Conservation (phyloP, 106 monocot genomes). For the Acorus gramineus region DNA sequence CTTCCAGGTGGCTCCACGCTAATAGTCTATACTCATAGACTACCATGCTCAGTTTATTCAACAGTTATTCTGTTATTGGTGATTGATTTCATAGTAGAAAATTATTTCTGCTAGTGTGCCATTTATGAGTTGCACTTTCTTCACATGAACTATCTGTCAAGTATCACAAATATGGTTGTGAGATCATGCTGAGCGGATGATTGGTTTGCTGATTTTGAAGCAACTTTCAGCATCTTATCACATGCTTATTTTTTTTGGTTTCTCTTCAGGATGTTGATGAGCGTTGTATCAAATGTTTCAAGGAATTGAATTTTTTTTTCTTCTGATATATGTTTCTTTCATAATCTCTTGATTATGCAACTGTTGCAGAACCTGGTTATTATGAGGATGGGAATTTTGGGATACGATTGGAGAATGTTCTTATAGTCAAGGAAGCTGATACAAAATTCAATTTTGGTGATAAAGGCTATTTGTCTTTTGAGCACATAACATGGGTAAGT, state of each 20-base stretch:
- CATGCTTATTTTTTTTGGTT: background rate
- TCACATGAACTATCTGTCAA: too few relatives aligned
- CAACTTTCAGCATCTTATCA: background rate
- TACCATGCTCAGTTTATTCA: too few relatives aligned
- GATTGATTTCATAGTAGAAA: too few relatives aligned
- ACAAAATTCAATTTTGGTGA: conserved; percentile 88
- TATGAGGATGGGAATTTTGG: conserved; percentile 96
- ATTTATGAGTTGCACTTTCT: too few relatives aligned
- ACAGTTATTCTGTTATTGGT: too few relatives aligned
- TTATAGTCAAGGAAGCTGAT: conserved; percentile 72
- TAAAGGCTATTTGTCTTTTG: conserved; percentile 81
- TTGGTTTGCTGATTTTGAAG: background rate
- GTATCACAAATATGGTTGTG: too few relatives aligned
- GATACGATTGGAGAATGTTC: conserved; percentile 94
- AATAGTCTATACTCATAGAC: too few relatives aligned
- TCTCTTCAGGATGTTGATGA: background rate
- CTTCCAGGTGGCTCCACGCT: too few relatives aligned
- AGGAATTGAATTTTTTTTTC: background rate
- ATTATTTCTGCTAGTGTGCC: too few relatives aligned
- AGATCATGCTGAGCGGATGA: background rate
- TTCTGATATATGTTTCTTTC: background rate
- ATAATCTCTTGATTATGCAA: too few relatives aligned
- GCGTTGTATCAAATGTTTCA: background rate
- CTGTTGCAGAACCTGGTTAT: conserved; percentile 77
- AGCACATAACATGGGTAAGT: conserved; percentile 94